phyloP scores from a whole-genome alignment of 2,329 filamentous ascomycete genomes.

The Exophiala oligosperma region DNA sequence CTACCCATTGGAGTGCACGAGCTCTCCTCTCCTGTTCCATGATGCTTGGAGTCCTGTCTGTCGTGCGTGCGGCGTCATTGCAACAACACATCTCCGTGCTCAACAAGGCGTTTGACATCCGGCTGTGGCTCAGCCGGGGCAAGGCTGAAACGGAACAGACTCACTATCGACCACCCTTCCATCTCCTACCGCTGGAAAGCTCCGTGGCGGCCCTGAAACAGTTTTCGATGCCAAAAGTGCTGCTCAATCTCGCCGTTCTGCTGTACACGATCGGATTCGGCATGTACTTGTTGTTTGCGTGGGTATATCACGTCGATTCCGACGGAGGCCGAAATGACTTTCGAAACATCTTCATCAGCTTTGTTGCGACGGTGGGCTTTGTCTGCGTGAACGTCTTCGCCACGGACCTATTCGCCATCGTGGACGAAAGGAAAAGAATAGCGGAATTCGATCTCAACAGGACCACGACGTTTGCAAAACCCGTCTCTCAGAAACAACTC shows the following conservation, averaged over 20 bases:
- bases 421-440: slow-evolving; percentile 2
- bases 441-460: slow-evolving; percentile 4
- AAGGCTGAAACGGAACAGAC: slow-evolving; percentile 1
- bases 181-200: slow-evolving; percentile 8
- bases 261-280: slow-evolving; percentile 12
- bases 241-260: slow-evolving; percentile 12
- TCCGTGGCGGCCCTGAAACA: slow-evolving; percentile 9
- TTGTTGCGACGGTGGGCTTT: slow-evolving; percentile 6
- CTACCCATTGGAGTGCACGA: slow-evolving; percentile 13
- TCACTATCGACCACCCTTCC: slow-evolving; percentile 5
- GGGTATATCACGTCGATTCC: slow-evolving; percentile 11
- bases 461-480: slow-evolving; percentile 6
- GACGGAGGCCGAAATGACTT: background rate
- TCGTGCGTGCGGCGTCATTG: slow-evolving; percentile 8
- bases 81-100: slow-evolving; percentile 9
- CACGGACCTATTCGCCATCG: background rate
- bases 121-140: slow-evolving; percentile 16
- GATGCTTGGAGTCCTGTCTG: slow-evolving; percentile 13
- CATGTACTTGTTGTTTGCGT: slow-evolving; percentile 9
- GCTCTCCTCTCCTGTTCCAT: slow-evolving; percentile 9
- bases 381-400: background rate
- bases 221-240: slow-evolving; percentile 2
- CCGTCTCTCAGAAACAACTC: slow-evolving; percentile 3
- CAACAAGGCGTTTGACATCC: slow-evolving; percentile 10
- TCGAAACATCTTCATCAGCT: slow-evolving; percentile 15